phyloP scores from a whole-genome alignment of 116 monocot species.

The Zostera marina region DNA sequence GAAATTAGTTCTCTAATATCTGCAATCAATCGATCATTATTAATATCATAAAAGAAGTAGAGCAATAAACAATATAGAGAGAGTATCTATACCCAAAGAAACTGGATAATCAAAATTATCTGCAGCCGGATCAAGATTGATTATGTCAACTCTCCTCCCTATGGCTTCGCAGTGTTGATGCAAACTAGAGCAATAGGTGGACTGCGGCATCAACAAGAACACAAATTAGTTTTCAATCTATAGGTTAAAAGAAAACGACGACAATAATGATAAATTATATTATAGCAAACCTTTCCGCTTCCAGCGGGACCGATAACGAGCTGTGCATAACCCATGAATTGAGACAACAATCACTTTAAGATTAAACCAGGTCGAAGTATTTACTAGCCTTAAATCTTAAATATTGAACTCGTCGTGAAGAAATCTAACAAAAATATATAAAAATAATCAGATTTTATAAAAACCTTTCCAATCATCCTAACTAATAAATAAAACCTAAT shows the following conservation, averaged over 20 bases:
- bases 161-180: conserved; percentile 65
- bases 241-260: not conserved
- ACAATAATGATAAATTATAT: not conserved
- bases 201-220: conserved; percentile 24
- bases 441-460: too few species aligned
- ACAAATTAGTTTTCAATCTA: not conserved
- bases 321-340: conserved; percentile 74
- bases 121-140: conserved; percentile 91
- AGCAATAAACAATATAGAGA: not conserved
- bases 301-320: conserved; percentile 93
- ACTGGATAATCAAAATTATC: conserved; percentile 85
- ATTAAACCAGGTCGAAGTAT: too few species aligned
- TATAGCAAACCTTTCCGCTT: conserved; percentile 62
- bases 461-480: too few species aligned
- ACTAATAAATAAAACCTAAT: too few species aligned
- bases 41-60: not conserved
- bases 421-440: too few species aligned
- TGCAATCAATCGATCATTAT: conserved; percentile 11
- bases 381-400: too few species aligned
- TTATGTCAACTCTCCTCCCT: conserved; percentile 55
- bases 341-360: too few species aligned
- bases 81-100: conserved; percentile 44
- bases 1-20: conserved; percentile 93
- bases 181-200: conserved; percentile 88
- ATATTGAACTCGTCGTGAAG: too few species aligned